Evolutionary conservation across 306 rosid genomes (phyloP).

Genomic region (Quercus cerris): DNA sequence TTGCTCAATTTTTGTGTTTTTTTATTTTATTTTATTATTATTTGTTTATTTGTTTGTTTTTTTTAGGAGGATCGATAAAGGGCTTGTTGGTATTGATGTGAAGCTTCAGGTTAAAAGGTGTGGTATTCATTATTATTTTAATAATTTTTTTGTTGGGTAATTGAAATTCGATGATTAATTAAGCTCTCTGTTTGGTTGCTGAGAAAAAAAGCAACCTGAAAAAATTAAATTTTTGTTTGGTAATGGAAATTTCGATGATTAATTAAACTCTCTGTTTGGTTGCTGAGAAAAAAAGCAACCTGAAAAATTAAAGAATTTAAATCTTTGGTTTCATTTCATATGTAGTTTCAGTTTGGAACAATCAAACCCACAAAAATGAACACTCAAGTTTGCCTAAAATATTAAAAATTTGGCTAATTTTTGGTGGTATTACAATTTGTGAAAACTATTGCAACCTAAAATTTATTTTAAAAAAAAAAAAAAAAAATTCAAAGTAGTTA

Average conservation of each 20-base stretch:
- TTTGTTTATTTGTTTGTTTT: not conserved
- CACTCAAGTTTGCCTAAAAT: not conserved
- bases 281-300: not conserved
- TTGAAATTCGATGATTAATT: constrained; percentile 18
- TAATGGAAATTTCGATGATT: constrained; percentile 17
- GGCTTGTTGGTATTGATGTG: constrained; percentile 32
- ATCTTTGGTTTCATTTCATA: not conserved
- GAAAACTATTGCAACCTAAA: not conserved
- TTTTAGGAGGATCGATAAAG: constrained; percentile 34
- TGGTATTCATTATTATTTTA: constrained; percentile 27
- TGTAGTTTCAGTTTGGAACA: not conserved
- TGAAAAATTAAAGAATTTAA: not conserved
- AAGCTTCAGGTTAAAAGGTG: constrained; percentile 41
- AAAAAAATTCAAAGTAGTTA: not conserved
- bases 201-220: not conserved
- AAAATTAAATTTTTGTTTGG: not conserved
- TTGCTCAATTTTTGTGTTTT: not conserved
- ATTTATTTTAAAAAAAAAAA: not conserved
- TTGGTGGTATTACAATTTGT: constrained; percentile 18
- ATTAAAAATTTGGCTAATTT: not conserved
- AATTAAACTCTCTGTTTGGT: constrained; percentile 17
- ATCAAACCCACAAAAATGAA: not conserved
- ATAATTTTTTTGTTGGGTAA: not conserved
- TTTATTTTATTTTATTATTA: not conserved
- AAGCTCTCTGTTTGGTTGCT: constrained; percentile 9